These are phyloP conservation scores for Entomophthora muscae DNA, from an alignment of 371 early-diverging fungal species.

Conservation along the genomic window DNA sequence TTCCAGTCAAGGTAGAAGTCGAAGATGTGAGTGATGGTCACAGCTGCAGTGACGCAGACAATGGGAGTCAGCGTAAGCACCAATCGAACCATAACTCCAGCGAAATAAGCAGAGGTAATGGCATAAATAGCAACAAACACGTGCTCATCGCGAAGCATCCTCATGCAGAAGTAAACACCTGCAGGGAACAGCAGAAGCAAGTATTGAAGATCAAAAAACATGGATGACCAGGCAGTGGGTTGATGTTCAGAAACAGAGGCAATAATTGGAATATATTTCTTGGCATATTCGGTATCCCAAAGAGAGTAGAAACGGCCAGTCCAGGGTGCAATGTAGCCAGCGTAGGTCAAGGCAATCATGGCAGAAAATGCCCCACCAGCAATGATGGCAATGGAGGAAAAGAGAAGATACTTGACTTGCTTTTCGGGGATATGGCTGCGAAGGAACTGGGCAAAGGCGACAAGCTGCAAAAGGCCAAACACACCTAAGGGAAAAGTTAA, in stretches of 20 bases:
- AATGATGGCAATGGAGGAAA: conserved; percentile 38
- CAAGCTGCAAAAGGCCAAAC: conserved; percentile 81
- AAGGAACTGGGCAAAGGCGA: conserved; percentile 72
- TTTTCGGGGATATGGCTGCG: conserved; percentile 60
- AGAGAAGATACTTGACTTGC: conserved; percentile 66
- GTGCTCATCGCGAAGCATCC: conserved; percentile 78
- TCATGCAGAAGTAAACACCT: conserved; percentile 91
- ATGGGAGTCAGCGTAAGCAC: conserved; percentile 95
- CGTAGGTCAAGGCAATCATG: conserved; percentile 31
- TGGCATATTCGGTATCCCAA: conserved; percentile 97
- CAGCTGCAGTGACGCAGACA: conserved; percentile 86
- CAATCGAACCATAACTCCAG: conserved; percentile 98
- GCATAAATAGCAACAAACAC: conserved; percentile 93
- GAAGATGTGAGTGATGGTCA: conserved; percentile 71
- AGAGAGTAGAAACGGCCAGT: conserved; percentile 97
- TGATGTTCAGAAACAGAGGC: conserved; percentile 99
- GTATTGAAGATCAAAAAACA: conserved; percentile 94
- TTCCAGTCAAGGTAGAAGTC: conserved; percentile 43
- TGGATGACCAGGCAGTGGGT: conserved; percentile 97
- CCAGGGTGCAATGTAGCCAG: conserved; percentile 91
- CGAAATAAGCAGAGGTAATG: conserved; percentile 92
- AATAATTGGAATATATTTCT: conserved; percentile 96
- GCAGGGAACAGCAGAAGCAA: conserved; percentile 90
- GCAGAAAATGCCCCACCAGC: conserved; percentile 27
- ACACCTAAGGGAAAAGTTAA: conserved; percentile 27